A percentile compares a stretch with the other conserved stretches of the same genome.
phyloP scores from a whole-genome alignment of 257 asterid species.

The Solanum medicagineum region DNA sequence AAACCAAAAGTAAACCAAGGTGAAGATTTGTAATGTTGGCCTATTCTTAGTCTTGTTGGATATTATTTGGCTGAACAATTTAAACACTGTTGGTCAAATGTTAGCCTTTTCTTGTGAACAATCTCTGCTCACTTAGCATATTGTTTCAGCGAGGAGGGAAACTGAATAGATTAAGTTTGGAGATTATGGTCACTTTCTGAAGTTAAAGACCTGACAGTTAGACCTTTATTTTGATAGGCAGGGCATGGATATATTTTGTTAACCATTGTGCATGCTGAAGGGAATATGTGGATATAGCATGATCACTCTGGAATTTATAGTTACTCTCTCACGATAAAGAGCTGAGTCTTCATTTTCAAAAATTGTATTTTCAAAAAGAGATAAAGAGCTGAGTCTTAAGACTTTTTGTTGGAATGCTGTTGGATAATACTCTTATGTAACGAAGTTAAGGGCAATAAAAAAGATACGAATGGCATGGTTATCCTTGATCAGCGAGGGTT shows the following conservation, averaged over 20 bases:
- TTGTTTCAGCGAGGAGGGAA: background rate
- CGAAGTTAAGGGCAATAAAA: background rate
- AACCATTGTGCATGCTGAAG: background rate
- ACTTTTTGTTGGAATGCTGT: background rate
- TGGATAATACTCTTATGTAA: background rate
- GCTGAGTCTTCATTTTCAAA: background rate
- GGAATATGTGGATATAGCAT: background rate
- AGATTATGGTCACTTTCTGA: background rate
- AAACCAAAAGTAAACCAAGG: background rate
- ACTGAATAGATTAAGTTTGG: background rate
- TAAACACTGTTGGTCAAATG: background rate
- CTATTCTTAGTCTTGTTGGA: background rate
- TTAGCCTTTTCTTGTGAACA: background rate
- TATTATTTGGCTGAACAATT: background rate
- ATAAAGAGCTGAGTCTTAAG: background rate
- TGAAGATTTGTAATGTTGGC: background rate
- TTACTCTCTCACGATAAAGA: background rate
- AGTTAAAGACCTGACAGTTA: background rate
- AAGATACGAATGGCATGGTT: background rate
- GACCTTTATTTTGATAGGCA: background rate
- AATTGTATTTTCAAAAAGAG: background rate
- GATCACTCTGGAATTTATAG: background rate
- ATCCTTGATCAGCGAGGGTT: background rate
- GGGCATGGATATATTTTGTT: background rate
- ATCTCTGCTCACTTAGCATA: background rate